Base-by-base conservation (phyloP, 2,329 filamentous ascomycete genomes). In the Penicillium sclerotiorum region DNA sequence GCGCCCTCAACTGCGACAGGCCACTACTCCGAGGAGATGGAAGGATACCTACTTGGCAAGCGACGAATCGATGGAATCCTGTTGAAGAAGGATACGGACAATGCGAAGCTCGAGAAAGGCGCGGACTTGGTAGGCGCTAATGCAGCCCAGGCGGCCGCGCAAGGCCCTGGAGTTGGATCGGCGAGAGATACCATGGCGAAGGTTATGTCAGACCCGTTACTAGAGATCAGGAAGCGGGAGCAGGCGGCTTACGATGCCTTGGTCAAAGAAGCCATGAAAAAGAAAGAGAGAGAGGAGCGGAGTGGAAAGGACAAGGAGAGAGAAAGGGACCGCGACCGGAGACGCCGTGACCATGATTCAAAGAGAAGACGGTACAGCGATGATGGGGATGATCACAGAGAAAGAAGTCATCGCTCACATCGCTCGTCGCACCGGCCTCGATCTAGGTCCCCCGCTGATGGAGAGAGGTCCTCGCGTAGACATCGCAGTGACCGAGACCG, bases 211-310 rank as follows among this genome's bases (percentile, higher is more conserved):
- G 94, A 99, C 67, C 94, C 94, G 0, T 79, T 99, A 63, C 77
- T 97, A 27, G 90, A 92, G 20, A 96, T 99, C 69, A 96, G 95
- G 79, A 88, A 86, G 67, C 88, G 95, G 67, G 92, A 97, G 68
- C 89, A 93, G 70, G 86, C 86, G 22, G 86, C 88, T 1, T 90
- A 90, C 66, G 83, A 91, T 50, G 71, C 69, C 18, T 69, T 71
- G 65, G 73, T 78, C 52, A 77, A 75, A 45, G 74, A 77, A 57
- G 66, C 73, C 8, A 60, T 71, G 20, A 68, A 70, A 32, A 61
- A 68, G 45, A 60, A 58, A 49, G 57, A 62, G 45, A 56, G 56
- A 30, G 52, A 56, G 41, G 28, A 45, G 57, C 23, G 53, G 49
- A 49, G 50, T n/a, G 49, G 49, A 27, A 30, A 49, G 12, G 59